A percentile compares a stretch with the other conserved stretches of the same genome.
phyloP scores from a whole-genome alignment of 2,329 filamentous ascomycete genomes.

The Xylaria polymorpha region DNA sequence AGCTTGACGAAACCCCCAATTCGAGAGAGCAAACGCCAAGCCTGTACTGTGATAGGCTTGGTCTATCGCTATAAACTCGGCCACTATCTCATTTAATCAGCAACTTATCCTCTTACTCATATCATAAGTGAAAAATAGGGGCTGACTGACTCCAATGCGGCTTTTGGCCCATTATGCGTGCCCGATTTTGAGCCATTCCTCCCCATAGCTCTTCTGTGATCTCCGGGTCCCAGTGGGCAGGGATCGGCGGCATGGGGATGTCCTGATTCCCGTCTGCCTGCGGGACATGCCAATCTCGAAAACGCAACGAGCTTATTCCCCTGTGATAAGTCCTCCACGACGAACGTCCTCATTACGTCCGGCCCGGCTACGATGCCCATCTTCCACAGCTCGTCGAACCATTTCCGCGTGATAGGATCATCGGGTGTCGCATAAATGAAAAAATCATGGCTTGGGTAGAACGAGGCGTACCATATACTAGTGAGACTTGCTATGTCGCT shows the following conservation, averaged over 20 bases:
- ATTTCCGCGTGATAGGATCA: constrained; percentile 29
- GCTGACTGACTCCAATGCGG: constrained; percentile 37
- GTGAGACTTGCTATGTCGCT: constrained; percentile 25
- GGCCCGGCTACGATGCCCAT: constrained; percentile 31
- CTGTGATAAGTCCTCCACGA: constrained; percentile 31
- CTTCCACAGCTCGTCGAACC: constrained; percentile 29
- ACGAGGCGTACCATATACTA: constrained; percentile 34
- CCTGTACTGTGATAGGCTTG: constrained; percentile 31
- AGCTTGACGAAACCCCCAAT: constrained; percentile 33
- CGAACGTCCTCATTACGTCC: constrained; percentile 30
- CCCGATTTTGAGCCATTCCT: constrained; percentile 30
- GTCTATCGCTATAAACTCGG: constrained; percentile 31
- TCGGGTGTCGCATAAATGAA: constrained; percentile 25
- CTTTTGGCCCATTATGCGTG: constrained; percentile 27
- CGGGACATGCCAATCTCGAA: constrained; percentile 32
- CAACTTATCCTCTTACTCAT: background rate
- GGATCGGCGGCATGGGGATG: constrained; percentile 29
- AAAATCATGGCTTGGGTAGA: constrained; percentile 31
- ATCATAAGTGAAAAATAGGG: background rate
- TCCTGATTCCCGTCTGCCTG: constrained; percentile 32
- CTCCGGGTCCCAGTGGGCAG: constrained; percentile 32
- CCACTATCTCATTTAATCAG: constrained; percentile 22
- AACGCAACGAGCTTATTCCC: constrained; percentile 29
- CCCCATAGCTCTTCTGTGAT: constrained; percentile 33
- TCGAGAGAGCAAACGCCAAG: constrained; percentile 17